Percentiles rank a stretch among this genome's conserved stretches.
Evolutionary conservation across 192 early-diverging fungal genomes (phyloP).

Genomic region (Gonapodya prolifera): DNA sequence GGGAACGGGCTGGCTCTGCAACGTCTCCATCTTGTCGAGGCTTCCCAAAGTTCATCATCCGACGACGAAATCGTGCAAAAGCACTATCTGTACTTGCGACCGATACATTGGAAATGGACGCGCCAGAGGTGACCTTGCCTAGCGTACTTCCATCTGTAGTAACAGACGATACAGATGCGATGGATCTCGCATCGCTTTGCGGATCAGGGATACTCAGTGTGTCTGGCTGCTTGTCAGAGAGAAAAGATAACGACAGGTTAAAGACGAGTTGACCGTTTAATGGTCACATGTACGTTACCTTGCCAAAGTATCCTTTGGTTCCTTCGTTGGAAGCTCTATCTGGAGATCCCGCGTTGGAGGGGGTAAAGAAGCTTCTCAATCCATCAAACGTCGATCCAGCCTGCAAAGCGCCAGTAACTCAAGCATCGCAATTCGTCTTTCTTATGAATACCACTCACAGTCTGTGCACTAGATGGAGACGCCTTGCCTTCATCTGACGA

Average conservation of each 20-base stretch:
- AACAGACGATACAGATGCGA: neutral
- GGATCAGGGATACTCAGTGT: neutral
- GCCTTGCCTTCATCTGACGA: too few species aligned
- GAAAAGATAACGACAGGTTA: too few species aligned
- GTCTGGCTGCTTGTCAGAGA: too few species aligned
- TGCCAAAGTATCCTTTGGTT: neutral
- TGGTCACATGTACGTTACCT: too few species aligned
- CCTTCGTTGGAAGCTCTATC: too few species aligned
- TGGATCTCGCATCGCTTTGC: neutral
- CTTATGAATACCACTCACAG: too few species aligned
- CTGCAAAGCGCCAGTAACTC: too few species aligned
- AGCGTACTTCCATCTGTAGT: neutral
- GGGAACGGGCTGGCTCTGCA: neutral
- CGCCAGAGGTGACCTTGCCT: neutral
- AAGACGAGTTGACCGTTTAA: too few species aligned
- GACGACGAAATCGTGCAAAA: neutral
- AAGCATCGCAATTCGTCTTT: too few species aligned
- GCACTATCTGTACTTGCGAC: neutral
- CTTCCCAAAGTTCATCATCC: neutral
- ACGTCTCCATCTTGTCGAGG: neutral
- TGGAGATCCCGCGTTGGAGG: neutral
- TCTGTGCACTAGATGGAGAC: too few species aligned
- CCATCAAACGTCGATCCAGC: neutral
- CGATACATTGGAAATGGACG: neutral
- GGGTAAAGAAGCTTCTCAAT: neutral